These are phyloP conservation scores for Platanthera guangdongensis DNA, from an alignment of 106 monocot genomes.

Conservation along the genomic window DNA sequence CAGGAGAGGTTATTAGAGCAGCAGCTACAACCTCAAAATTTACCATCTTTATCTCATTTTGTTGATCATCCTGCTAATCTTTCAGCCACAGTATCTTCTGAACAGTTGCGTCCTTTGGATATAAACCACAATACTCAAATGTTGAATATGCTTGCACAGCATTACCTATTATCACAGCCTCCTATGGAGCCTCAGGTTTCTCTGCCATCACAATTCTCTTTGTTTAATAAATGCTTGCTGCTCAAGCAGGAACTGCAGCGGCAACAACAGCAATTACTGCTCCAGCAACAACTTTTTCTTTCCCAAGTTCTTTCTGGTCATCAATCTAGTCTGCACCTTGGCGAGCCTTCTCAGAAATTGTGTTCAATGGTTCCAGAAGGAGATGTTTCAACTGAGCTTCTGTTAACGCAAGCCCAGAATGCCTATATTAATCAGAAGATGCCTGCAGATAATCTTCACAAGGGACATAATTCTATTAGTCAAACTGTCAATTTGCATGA, in stretches of 20 bases:
- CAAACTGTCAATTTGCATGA: slow-evolving; percentile 20
- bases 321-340: slow-evolving; percentile 30
- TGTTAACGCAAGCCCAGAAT: slow-evolving; percentile 25
- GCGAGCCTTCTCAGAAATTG: slow-evolving; percentile 28
- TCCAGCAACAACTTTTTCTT: slow-evolving; percentile 43
- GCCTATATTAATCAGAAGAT: slow-evolving; percentile 30
- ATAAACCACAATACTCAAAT: slow-evolving; percentile 58
- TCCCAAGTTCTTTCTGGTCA: slow-evolving; percentile 51
- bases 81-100: slow-evolving; percentile 26
- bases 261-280: slow-evolving; percentile 18
- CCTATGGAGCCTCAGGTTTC: slow-evolving; percentile 43
- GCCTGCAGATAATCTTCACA: slow-evolving; percentile 9
- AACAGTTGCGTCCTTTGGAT: slow-evolving; percentile 50
- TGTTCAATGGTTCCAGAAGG: slow-evolving; percentile 17
- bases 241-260: slow-evolving; percentile 51
- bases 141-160: slow-evolving; percentile 53
- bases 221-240: slow-evolving; percentile 45
- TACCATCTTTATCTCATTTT: slow-evolving; percentile 26
- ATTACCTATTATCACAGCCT: slow-evolving; percentile 51
- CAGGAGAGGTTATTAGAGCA: slow-evolving; percentile 46
- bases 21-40: slow-evolving; percentile 25
- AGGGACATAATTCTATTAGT: slow-evolving; percentile 15
- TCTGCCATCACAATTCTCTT: slow-evolving; percentile 39
- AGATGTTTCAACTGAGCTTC: slow-evolving; percentile 23
- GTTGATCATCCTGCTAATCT: slow-evolving; percentile 23